A percentile compares a stretch with the other conserved stretches of the same genome.
phyloP scores from a whole-genome alignment of 2,329 filamentous ascomycete species.

The Diaporthe australafricana region DNA sequence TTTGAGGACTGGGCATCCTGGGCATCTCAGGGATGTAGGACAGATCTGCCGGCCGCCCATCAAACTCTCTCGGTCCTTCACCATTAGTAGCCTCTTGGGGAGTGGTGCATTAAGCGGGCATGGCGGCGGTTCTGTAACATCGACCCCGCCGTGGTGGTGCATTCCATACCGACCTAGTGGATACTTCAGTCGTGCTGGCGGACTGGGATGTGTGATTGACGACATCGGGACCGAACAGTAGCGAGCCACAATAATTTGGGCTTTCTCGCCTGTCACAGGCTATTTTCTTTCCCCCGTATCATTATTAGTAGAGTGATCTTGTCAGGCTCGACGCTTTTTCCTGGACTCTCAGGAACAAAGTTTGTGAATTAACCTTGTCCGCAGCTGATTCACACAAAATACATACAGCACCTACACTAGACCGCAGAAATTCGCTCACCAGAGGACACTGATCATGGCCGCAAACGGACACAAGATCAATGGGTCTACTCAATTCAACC shows the following conservation, averaged over 20 bases:
- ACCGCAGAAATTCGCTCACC: neutral
- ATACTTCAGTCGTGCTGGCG: neutral
- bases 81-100: neutral
- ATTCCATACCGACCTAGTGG: neutral
- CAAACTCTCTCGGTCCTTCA: neutral
- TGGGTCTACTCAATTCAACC: conserved; percentile 40
- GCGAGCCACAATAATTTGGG: neutral
- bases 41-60: neutral
- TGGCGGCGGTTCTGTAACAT: neutral
- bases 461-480: neutral
- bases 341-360: neutral
- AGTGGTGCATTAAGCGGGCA: neutral
- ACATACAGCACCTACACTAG: neutral
- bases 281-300: neutral
- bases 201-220: neutral
- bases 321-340: neutral
- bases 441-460: neutral
- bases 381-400: too few species aligned
- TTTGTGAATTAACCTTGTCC: too few species aligned
- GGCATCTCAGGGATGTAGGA: neutral
- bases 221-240: neutral
- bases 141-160: neutral
- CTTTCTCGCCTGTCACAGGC: neutral
- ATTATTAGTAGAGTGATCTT: too few species aligned
- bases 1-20: neutral